Evolutionary conservation across 192 early-diverging fungal species (phyloP).

Genomic region (Coemansia sp.): DNA sequence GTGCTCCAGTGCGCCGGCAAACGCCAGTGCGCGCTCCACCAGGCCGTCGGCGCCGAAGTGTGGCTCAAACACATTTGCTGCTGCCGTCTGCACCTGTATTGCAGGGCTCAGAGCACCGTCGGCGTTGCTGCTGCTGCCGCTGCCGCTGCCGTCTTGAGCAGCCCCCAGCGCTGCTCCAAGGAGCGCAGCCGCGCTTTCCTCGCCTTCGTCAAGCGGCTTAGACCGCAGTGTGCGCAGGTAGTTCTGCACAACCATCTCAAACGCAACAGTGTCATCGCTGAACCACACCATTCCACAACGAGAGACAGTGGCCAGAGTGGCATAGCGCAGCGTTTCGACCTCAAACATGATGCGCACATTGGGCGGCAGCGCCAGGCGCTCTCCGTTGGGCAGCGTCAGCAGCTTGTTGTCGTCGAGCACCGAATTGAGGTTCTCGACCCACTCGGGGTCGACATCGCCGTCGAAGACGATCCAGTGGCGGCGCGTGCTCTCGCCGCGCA

Average conservation of each 20-base stretch:
- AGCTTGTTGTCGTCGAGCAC: slow-evolving; percentile 98
- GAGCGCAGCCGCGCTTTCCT: slow-evolving; percentile 62
- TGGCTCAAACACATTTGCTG: slow-evolving; percentile 71
- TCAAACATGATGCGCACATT: slow-evolving; percentile 99
- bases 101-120: slow-evolving; percentile 57
- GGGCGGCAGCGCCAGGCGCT: slow-evolving; percentile 88
- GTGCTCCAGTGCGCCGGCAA: slow-evolving; percentile 76
- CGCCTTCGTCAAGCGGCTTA: slow-evolving; percentile 76
- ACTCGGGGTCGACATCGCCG: slow-evolving; percentile 99
- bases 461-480: slow-evolving; percentile 99
- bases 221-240: slow-evolving; percentile 79
- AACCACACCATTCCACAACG: slow-evolving; percentile 99
- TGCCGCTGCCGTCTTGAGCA: slow-evolving; percentile 27
- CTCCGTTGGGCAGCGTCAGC: slow-evolving; percentile 97
- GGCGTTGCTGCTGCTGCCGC: too few relatives aligned
- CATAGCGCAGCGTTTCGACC: slow-evolving; percentile 97
- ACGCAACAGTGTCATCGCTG: slow-evolving; percentile 82
- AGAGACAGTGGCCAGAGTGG: slow-evolving; percentile 96
- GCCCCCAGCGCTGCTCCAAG: slow-evolving; percentile 59
- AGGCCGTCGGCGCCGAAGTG: slow-evolving; percentile 75
- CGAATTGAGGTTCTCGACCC: slow-evolving; percentile 96
- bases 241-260: slow-evolving; percentile 76
- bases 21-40: slow-evolving; percentile 68
- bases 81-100: slow-evolving; percentile 71
- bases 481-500: slow-evolving; percentile 89